Evolutionary conservation across 306 rosid species (phyloP), one percentile per base, ranked within the genome.

Genomic region (Cicer judaicum): DNA sequence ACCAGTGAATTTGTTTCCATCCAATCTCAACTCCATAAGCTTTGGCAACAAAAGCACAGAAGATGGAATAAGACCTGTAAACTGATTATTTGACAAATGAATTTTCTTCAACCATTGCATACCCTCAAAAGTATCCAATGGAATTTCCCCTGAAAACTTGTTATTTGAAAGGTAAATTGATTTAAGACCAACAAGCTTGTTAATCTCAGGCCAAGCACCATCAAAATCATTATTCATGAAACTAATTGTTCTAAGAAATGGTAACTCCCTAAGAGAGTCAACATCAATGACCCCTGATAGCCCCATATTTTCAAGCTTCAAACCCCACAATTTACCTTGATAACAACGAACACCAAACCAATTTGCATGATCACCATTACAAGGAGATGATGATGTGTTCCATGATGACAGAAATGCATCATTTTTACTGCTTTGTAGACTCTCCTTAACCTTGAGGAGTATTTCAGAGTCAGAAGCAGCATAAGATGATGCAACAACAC

Each of bases 321-420:
- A 39, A 7, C 91, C 97, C 89, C 82, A 80, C 8, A 95, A 60
- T 49, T 74, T 66, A 6, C 90, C 98, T 16, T 57, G 10, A 2
- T 39, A n/a, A 64, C 99, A 95, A 2, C 72, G 76, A 73, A 95
- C 52, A 0, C 99, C 99, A 3, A 1, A 61, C 99, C 98, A 95
- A 47, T 84, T 86, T 6, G 77, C 3, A 10, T 11, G 13, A 1
- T 50, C 13, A 7, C 49, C 76, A 0, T 75, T 8, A 73, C 99
- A 95, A 0, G 98, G 97, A 2, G 66, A 1, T 0, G 75, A 38
- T 0, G 83, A 60, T 1, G 42, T 0, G 10, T 54, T 86, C 99
- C 98, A 95, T 19, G 85, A 53, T 59, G 77, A 24, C 11, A 89
- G 5, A 29, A 3, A 73, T 5, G 24, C 47, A 4, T 38, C 7